Base-by-base conservation (phyloP, 2,329 filamentous ascomycete genomes). In the Berkeleyomyces basicola region DNA sequence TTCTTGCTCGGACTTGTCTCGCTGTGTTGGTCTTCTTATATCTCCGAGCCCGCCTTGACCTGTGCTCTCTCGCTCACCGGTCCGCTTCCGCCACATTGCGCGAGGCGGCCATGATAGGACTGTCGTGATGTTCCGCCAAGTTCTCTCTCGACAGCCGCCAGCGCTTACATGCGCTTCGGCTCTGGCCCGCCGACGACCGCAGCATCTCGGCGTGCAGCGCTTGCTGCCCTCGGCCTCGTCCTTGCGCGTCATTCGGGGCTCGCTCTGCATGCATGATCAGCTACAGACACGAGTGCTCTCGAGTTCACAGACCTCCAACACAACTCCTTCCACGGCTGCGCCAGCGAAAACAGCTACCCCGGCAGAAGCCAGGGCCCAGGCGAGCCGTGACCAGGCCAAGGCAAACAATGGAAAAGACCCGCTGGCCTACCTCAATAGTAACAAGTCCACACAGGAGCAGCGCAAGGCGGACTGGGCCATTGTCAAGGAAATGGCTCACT, bases 391-490 rank as follows among this genome's bases (percentile, higher is more conserved):
- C 11, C 61, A 61, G 31, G 63, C 31, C 4, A 66, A 66, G 40
- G 59, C 61, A 11, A 47, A 66, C 55, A 43, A 64, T 31, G 57
- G 64, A 16, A 59, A 60, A 66, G 83, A 85, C 68, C 78, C 82
- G 39, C 73, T 91, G 51, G 80, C 87, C 23, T 75, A 79, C 10
- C 78, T 86, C 70, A 80, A 87, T 65, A 55, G 58, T 23, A 75
- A 75, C 68, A 85, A 82, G 70, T 84, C 83, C 59, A 85, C 84
- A 23, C 84, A 91, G 69, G 89, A 96, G 74, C 95, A 99, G 79
- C 84, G 93, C 68, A 95, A 91, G 75, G 92, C 91, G 7, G 93
- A 99, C 71, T 96, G 92, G 92, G 91, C 91, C 58, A 99, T 99
- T 68, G 93, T 99, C 79, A 95, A 88, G 75, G 92, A 99, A 73